Evolutionary conservation across 108 stramenopile genomes (phyloP), one percentile per base, ranked within the genome.

Genomic region (Poteriospumella lacustris): DNA sequence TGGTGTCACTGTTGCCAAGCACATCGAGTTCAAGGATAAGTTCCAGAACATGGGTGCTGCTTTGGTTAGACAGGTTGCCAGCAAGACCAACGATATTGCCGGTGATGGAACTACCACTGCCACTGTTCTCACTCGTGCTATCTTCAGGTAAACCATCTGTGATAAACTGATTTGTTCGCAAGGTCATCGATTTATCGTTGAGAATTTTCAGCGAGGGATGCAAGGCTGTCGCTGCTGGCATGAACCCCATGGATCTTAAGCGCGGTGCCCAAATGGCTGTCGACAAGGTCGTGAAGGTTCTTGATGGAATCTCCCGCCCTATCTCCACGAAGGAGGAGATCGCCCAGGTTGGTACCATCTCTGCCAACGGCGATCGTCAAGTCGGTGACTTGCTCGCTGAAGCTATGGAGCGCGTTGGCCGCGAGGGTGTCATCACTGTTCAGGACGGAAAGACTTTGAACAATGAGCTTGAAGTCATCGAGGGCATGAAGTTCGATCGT

Each of bases 41-140:
- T 96, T 96, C 80, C 92, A 96, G 87, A 95, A 99, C 85, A 97
- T 99, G 96, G 98, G 98, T 31, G 98, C 97, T 0, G 84, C 85
- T 80, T 85, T 93, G 59, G 90, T 95, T 82, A 92, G 92, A 81
- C 89, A 88, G 52, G 98, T 99, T 39, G 98, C 98, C 12, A 91
- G 87, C 84, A 96, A 94, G 85, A 97, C 98, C 28, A 99, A 99
- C 86, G 98, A 99, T 76, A 84, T 93, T 76, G 98, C 98, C 29
- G 98, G 98, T 68, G 98, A 99, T 78, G 98, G 98, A 38, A 99
- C 98, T 75, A 99, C 98, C 58, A 98, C 97, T n/a, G 95, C 97
- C 47, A 99, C 98, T 33, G 96, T 99, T 19, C 84, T 99, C 39
- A 94, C 97, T 9, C 87, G 98, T 39, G 95, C 97, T 73, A 97